These are phyloP conservation scores for Lotmaria passim DNA, from an alignment of 208 protist species.

Conservation along the genomic window DNA sequence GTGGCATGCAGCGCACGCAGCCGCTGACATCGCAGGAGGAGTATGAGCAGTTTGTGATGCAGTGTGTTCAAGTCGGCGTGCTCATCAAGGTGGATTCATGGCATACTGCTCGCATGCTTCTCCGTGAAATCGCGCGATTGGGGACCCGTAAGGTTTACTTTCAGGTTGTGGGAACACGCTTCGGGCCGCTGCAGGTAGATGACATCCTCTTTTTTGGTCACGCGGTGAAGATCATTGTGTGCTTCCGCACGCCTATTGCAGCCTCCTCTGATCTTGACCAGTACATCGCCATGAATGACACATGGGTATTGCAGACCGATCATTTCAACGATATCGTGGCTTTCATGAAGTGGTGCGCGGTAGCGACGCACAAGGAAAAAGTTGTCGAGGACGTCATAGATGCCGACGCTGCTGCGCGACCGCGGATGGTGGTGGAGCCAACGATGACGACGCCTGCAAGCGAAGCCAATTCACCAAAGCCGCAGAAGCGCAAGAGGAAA, in stretches of 20 bases:
- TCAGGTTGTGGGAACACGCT: slow-evolving; percentile 80
- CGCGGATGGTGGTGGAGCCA: slow-evolving; percentile 17
- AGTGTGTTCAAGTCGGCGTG: slow-evolving; percentile 83
- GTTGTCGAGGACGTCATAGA: slow-evolving; percentile 19
- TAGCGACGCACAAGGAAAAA: slow-evolving; percentile 75
- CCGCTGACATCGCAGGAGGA: slow-evolving; percentile 52
- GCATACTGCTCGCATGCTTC: slow-evolving; percentile 84
- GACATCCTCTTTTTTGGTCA: slow-evolving; percentile 81
- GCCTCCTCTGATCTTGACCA: slow-evolving; percentile 68
- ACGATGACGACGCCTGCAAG: background rate
- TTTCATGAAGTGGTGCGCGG: slow-evolving; percentile 87
- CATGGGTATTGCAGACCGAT: slow-evolving; percentile 81
- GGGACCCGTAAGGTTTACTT: slow-evolving; percentile 77
- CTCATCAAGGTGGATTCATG: slow-evolving; percentile 90
- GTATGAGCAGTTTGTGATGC: slow-evolving; percentile 59
- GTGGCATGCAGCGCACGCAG: slow-evolving; percentile 46
- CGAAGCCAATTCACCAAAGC: background rate
- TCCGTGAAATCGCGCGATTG: slow-evolving; percentile 63
- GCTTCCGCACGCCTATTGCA: slow-evolving; percentile 74
- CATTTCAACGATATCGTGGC: slow-evolving; percentile 73
- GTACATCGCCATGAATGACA: slow-evolving; percentile 66
- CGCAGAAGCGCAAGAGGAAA: background rate
- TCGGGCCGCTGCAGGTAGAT: slow-evolving; percentile 68
- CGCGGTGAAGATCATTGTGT: slow-evolving; percentile 76
- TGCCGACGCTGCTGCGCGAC: background rate